Percentiles rank a stretch among this genome's conserved stretches.
Evolutionary conservation across 208 protist species (phyloP).

Genomic region (Blastocrithidia nonstop): DNA sequence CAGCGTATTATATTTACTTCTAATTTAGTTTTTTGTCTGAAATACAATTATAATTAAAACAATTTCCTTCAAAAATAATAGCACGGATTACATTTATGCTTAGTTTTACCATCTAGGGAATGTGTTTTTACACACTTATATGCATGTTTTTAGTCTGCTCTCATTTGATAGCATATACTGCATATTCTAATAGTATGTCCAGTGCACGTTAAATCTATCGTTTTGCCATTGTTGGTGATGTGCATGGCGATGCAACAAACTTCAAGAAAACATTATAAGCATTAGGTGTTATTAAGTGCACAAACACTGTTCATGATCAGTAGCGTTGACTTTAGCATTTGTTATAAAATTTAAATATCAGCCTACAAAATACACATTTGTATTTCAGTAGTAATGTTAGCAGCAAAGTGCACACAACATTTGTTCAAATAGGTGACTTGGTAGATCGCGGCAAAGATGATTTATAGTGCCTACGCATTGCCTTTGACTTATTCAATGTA

Average conservation of each 20-base stretch:
- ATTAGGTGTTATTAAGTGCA: background rate
- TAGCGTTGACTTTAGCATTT: background rate
- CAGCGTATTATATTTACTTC: background rate
- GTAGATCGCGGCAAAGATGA: constrained; percentile 62
- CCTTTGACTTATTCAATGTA: constrained; percentile 28
- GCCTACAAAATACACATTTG: too few relatives aligned
- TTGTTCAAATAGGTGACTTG: constrained; percentile 72
- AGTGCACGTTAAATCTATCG: constrained; percentile 27
- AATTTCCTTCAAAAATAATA: background rate
- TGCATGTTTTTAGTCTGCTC: background rate
- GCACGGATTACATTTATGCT: background rate
- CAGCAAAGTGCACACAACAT: constrained; percentile 30
- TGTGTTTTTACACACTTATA: background rate
- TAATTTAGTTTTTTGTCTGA: background rate
- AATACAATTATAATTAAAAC: background rate
- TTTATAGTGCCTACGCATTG: constrained; percentile 25
- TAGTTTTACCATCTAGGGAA: background rate
- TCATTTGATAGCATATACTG: background rate
- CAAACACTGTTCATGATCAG: background rate
- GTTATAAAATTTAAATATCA: too few relatives aligned
- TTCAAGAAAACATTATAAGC: background rate
- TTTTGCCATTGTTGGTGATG: constrained; percentile 47
- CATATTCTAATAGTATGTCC: background rate
- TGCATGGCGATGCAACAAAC: background rate
- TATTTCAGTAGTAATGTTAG: too few relatives aligned